Base-by-base conservation (phyloP, 192 early-diverging fungal genomes). In the Coemansia sp. region DNA sequence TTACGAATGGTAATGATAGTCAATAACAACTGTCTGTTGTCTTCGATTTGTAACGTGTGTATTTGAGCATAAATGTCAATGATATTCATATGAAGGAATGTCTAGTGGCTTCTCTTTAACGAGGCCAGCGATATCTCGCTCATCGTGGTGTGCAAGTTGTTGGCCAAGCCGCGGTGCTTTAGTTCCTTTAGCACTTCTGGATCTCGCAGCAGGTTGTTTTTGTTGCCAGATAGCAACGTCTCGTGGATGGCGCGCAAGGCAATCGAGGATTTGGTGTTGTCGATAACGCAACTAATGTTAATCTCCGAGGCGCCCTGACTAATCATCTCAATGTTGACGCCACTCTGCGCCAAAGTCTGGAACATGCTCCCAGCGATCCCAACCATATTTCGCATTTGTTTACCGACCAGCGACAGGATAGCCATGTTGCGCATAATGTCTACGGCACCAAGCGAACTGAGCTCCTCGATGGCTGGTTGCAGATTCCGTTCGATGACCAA, bases 291-390 rank as follows among this genome's bases (percentile, higher is more conserved):
- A 21, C 92, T 94, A 68, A 99, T 99, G 77, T 99, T 99, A 74
- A 99, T 98, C 81, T 99, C 97, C 10, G 91, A 93, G 3, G 97
- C 94, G 39, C 97, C 97, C 82, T 99, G 97, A 15, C 93, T 95
- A 57, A 99, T 99, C 97, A 99, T 99, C 81, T 99, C 97, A 74
- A 99, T 97, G 74, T 99, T 99, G 69, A 99, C 90, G 64, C 87
- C 82, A 48, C 91, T 88, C 55, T 87, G 89, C 15, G 94, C 94
- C 41, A 99, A 82, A 3, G 92, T 94, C 62, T 85, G 85, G 79
- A 99, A 99, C 96, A 99, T 98, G 73, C 85, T 88, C 27, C 94
- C 90, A 8, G 95, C 91, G 55, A 95, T 91, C 61, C 97, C 97
- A 29, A 98, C 96, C 93, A 95, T 95, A 75, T 97, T 94, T 45